Evolutionary conservation across 805 yeast genomes (phyloP), one percentile per base, ranked within the genome.

Genomic region (Zygosaccharomyces gambellarensis): DNA sequence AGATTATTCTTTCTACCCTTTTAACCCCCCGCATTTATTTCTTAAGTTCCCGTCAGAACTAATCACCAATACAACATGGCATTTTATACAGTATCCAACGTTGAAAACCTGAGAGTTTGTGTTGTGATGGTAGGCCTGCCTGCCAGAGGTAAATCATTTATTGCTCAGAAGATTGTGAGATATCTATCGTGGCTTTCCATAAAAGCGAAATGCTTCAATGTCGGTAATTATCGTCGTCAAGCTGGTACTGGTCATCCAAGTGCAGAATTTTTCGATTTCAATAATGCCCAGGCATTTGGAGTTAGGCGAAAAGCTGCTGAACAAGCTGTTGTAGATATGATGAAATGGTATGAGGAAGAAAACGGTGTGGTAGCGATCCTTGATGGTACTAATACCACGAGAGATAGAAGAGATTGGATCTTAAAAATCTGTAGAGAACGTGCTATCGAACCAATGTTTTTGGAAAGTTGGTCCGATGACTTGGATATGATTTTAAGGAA

Each of bases 101-200:
- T 71, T 39, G 56, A 72, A 59, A 84, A 85, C 62, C 76, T 85
- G 46, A 77, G 90, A 54, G 82, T 88, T 27, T 88, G 95, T 71
- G 96, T 88, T 36, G 83, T 88, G 17, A 86, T 88, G 87, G 94
- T 87, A 34, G 95, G 95, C 1, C 71, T 86, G 36, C 95, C 95
- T 10, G 92, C 94, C 11, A 78, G 98, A 49, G 99, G 99, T 3
- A 94, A 94, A 68, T 86, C 96, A 3, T 83, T 90, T 67, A 92
- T 94, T 54, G 90, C 98, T 2, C 96, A 90, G 64, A 94, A 92
- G 65, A 85, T 94, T 47, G 96, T 92, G 29, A 78, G 98, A 42
- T 94, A 92, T 63, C 75, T 94, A 47, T 82, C 90, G 30, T 94
- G 99, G 99, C 76, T 92, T 36, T 85, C 95, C 2, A 86, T 94